phyloP scores from a whole-genome alignment of 306 rosid species.

The Dalbergia cochinchinensis region DNA sequence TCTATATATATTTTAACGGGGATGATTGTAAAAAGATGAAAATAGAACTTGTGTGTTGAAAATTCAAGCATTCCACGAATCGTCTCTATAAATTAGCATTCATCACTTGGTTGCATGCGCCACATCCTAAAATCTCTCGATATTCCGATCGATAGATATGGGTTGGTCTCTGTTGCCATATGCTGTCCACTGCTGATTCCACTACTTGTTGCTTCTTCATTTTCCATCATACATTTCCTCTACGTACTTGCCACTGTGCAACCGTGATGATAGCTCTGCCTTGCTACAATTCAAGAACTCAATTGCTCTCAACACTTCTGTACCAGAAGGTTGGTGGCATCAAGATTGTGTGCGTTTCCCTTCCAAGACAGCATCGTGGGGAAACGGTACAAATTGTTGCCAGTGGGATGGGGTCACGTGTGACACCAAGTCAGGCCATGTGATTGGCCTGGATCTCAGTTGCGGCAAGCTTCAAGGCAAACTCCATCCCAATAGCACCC shows the following conservation, averaged over 20 bases:
- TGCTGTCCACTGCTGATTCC: neutral
- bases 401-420: constrained; percentile 37
- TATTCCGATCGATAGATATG: too few species aligned
- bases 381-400: constrained; percentile 20
- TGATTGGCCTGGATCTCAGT: constrained; percentile 38
- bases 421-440: constrained; percentile 1
- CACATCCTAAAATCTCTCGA: too few species aligned
- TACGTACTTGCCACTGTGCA: neutral
- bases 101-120: too few species aligned
- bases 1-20: too few species aligned
- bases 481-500: constrained; percentile 8
- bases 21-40: too few species aligned
- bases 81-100: too few species aligned
- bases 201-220: neutral
- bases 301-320: neutral
- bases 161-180: too few species aligned
- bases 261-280: neutral
- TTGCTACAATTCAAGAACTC: constrained; percentile 1
- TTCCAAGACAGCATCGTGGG: constrained; percentile 23
- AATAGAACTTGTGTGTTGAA: too few species aligned
- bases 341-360: too few species aligned
- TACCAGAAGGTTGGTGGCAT: neutral
- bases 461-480: constrained; percentile 12
- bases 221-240: neutral
- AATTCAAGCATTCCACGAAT: too few species aligned